These are phyloP conservation scores for Verticillium tricorpus DNA, from an alignment of 2,329 filamentous ascomycete genomes.

Conservation along the genomic window DNA sequence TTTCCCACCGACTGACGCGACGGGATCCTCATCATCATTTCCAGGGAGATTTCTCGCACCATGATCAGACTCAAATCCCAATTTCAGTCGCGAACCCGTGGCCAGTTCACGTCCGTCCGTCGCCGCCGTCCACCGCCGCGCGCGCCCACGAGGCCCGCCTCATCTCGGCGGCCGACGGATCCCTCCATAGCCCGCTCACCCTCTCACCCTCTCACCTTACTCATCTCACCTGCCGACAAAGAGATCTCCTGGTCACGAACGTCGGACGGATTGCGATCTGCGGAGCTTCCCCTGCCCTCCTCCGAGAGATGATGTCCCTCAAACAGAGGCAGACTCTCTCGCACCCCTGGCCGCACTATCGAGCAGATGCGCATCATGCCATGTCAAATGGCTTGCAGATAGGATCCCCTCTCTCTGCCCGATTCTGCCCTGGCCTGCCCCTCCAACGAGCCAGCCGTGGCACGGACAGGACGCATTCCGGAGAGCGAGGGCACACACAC, in stretches of 20 bases:
- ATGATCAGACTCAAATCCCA: neutral
- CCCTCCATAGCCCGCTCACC: neutral
- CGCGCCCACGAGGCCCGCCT: neutral
- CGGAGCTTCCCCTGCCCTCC: neutral
- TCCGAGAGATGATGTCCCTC: neutral
- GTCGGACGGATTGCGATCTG: neutral
- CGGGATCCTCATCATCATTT: neutral
- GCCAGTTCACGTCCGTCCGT: neutral
- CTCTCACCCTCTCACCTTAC: neutral
- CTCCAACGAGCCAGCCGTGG: neutral
- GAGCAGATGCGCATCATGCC: neutral
- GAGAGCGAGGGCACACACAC: slow-evolving; percentile 5
- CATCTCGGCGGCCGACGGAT: neutral
- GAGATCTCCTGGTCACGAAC: neutral
- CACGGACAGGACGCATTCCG: neutral
- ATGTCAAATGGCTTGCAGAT: neutral
- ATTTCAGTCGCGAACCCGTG: neutral
- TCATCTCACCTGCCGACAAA: neutral
- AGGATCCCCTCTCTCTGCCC: neutral
- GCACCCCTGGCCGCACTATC: neutral
- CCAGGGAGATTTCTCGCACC: neutral
- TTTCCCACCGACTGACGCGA: neutral
- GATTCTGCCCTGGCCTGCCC: neutral
- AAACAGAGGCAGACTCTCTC: neutral
- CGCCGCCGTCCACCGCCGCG: neutral